Percentiles rank a stretch among this genome's conserved stretches.
phyloP scores from a whole-genome alignment of 2,329 filamentous ascomycete species.

The Bipolaris oryzae region DNA sequence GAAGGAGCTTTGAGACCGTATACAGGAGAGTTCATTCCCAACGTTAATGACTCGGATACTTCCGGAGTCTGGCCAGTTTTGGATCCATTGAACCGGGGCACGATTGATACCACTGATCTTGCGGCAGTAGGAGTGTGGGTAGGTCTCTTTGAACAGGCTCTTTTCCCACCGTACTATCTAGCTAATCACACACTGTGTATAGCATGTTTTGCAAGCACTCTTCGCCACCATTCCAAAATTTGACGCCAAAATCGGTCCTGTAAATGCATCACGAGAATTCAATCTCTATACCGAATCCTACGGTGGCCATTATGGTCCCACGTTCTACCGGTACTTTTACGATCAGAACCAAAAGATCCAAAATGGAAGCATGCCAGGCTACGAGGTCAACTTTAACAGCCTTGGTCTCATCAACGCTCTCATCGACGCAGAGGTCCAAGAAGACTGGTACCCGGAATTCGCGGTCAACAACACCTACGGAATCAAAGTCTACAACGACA shows the following conservation, averaged over 20 bases:
- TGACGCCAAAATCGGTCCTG: conserved; percentile 43
- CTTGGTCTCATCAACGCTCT: conserved; percentile 60
- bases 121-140: conserved; percentile 54
- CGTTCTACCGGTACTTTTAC: conserved; percentile 64
- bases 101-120: conserved; percentile 61
- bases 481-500: conserved; percentile 62
- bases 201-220: conserved; percentile 34
- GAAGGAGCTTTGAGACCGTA: conserved; percentile 44
- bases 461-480: conserved; percentile 63
- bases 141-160: conserved; percentile 38
- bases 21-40: conserved; percentile 54
- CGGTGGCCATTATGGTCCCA: conserved; percentile 58
- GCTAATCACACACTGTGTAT: neutral
- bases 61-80: conserved; percentile 54
- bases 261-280: conserved; percentile 45
- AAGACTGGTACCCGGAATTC: conserved; percentile 58
- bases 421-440: conserved; percentile 55
- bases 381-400: conserved; percentile 60
- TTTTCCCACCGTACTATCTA: neutral
- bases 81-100: conserved; percentile 53
- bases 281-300: conserved; percentile 65
- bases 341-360: conserved; percentile 62
- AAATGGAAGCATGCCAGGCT: conserved; percentile 56
- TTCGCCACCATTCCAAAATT: conserved; percentile 32
- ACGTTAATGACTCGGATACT: conserved; percentile 47